A percentile compares a stretch with the other conserved stretches of the same genome.
phyloP scores from a whole-genome alignment of 164 flowering plant species.

The Sextonia rubra region DNA sequence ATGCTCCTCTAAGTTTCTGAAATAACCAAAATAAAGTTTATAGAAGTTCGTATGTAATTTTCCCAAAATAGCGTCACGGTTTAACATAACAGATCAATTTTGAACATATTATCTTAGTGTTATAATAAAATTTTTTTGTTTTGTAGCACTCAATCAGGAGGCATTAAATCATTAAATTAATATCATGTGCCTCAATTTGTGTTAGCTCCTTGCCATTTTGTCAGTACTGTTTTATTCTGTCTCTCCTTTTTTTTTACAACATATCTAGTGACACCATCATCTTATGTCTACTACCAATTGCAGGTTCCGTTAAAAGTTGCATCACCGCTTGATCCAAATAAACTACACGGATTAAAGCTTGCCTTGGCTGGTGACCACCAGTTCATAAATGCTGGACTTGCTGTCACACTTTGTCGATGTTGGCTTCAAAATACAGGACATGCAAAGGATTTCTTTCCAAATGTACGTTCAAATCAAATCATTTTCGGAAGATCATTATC shows the following conservation, averaged over 20 bases:
- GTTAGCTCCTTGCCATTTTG: background rate
- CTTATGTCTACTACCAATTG: slow-evolving; percentile 15
- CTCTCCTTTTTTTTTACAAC: background rate
- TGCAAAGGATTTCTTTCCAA: slow-evolving; percentile 36
- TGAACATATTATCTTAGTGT: background rate
- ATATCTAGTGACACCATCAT: background rate
- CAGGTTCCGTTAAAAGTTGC: slow-evolving; percentile 72
- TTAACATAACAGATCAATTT: background rate
- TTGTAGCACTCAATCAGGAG: background rate
- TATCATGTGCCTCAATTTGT: background rate
- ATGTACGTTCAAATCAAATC: slow-evolving; percentile 32
- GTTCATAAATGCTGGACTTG: slow-evolving; percentile 72
- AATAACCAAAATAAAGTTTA: background rate
- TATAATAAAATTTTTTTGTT: too few relatives aligned
- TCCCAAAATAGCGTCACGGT: too few relatives aligned
- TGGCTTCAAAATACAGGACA: slow-evolving; percentile 77
- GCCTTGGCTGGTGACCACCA: slow-evolving; percentile 88
- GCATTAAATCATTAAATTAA: background rate
- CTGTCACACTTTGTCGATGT: slow-evolving; percentile 63
- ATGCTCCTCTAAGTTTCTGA: background rate
- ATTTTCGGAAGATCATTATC: background rate
- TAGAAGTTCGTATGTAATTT: too few relatives aligned
- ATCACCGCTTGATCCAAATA: slow-evolving; percentile 42
- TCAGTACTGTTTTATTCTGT: background rate
- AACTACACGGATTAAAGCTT: slow-evolving; percentile 44